A percentile compares a stretch with the other conserved stretches of the same genome.
Evolutionary conservation across 805 yeast genomes (phyloP).

Genomic region (Debaryomyces tyrocola): DNA sequence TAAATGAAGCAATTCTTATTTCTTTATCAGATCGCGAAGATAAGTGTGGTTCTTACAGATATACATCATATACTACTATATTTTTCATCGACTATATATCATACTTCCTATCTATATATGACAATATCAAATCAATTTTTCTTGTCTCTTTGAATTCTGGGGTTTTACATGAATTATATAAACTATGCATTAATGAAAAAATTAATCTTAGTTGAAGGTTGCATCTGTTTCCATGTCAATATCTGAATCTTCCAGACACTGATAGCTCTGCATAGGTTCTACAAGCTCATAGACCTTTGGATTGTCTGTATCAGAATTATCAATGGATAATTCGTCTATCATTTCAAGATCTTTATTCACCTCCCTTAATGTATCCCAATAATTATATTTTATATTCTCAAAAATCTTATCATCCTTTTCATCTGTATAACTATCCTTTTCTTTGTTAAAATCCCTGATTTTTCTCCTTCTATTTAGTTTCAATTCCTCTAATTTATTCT

Average conservation of each 20-base stretch:
- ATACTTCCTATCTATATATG: too few species aligned
- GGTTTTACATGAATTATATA: too few species aligned
- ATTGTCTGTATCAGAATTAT: not conserved
- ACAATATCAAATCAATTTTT: too few species aligned
- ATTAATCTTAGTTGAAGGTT: too few species aligned
- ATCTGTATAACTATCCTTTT: not conserved
- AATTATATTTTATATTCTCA: conserved; percentile 29
- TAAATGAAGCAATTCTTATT: too few species aligned
- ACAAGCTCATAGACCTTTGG: not conserved
- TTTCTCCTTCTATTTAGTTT: conserved; percentile 13
- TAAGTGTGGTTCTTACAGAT: too few species aligned
- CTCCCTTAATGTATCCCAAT: conserved; percentile 33
- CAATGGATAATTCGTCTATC: conserved; percentile 13
- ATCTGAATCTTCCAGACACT: conserved; percentile 1
- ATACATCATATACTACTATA: too few species aligned
- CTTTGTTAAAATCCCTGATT: not conserved
- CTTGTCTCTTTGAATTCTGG: too few species aligned
- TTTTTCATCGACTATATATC: too few species aligned
- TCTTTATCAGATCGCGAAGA: too few species aligned
- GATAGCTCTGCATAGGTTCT: not conserved
- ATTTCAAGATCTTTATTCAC: conserved; percentile 27
- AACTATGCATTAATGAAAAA: too few species aligned
- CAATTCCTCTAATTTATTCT: conserved; percentile 22
- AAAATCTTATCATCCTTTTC: conserved; percentile 9
- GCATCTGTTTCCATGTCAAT: conserved; percentile 7